Evolutionary conservation across 2,329 filamentous ascomycete genomes (phyloP).

Genomic region (Alternaria arbusti): DNA sequence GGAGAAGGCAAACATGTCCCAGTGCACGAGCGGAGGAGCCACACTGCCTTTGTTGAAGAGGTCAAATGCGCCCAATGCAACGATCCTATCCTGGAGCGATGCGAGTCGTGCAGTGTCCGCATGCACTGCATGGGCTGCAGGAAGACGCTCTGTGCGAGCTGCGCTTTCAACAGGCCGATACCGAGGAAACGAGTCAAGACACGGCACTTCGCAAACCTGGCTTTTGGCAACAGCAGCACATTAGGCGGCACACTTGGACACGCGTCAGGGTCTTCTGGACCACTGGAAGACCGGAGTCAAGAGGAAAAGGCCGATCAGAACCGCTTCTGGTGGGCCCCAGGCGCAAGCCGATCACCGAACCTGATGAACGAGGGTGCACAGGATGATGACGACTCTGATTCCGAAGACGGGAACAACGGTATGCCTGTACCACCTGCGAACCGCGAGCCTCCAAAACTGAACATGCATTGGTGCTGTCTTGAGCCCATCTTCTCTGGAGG

Average conservation of each 20-base stretch:
- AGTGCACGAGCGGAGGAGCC: constrained; percentile 61
- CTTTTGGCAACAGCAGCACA: constrained; percentile 41
- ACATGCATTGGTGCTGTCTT: constrained; percentile 66
- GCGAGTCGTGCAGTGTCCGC: constrained; percentile 66
- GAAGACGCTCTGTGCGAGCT: constrained; percentile 66
- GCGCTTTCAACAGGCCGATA: constrained; percentile 63
- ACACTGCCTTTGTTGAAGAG: constrained; percentile 60
- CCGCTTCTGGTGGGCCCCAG: constrained; percentile 66
- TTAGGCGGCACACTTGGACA: constrained; percentile 36
- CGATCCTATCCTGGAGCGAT: constrained; percentile 61
- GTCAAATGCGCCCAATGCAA: constrained; percentile 62
- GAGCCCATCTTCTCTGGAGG: constrained; percentile 66
- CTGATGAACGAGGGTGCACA: constrained; percentile 61
- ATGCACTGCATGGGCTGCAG: constrained; percentile 68
- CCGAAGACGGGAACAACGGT: constrained; percentile 46
- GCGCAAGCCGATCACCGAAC: constrained; percentile 61
- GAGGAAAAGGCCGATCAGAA: constrained; percentile 35
- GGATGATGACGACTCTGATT: constrained; percentile 48
- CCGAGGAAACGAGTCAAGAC: constrained; percentile 49
- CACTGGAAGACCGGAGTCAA: constrained; percentile 29
- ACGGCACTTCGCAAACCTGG: constrained; percentile 46
- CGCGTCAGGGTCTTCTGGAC: constrained; percentile 36
- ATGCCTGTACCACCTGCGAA: constrained; percentile 43
- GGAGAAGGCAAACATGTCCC: constrained; percentile 63
- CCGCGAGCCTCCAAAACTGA: constrained; percentile 56